A percentile compares a stretch with the other conserved stretches of the same genome.
Evolutionary conservation across 148 eudicot species (phyloP).

Genomic region (Rhododendron griersonianum): DNA sequence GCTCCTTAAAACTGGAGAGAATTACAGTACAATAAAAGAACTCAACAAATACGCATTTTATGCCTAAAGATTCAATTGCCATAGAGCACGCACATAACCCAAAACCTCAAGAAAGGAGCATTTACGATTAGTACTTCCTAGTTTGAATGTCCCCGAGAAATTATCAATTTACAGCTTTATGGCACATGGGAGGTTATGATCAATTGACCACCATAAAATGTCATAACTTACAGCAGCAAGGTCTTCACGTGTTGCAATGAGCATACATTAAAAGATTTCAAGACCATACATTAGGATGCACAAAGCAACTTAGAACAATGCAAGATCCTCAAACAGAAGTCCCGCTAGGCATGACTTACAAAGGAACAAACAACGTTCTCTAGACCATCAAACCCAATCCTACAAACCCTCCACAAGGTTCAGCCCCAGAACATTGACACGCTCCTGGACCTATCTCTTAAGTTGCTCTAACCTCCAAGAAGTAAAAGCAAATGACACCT

Average conservation of each 20-base stretch:
- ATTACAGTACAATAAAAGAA: neutral
- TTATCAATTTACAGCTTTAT: neutral
- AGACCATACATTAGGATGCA: neutral
- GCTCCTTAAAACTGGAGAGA: neutral
- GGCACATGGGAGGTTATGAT: neutral
- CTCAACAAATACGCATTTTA: neutral
- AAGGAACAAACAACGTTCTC: neutral
- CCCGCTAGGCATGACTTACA: neutral
- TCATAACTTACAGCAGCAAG: neutral
- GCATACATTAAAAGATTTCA: neutral
- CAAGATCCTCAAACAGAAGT: neutral
- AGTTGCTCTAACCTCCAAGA: neutral
- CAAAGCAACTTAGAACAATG: neutral
- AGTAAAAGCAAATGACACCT: neutral
- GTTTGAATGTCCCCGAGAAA: neutral
- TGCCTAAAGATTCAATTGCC: neutral
- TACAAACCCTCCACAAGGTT: neutral
- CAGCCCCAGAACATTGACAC: neutral
- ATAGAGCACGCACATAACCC: neutral
- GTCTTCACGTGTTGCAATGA: neutral
- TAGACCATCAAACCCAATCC: neutral
- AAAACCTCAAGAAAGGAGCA: neutral
- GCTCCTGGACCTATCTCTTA: neutral
- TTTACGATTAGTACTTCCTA: neutral
- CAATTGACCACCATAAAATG: neutral